Evolutionary conservation across 345 rosid species (phyloP).

Genomic region (Capsella bursapastoris): DNA sequence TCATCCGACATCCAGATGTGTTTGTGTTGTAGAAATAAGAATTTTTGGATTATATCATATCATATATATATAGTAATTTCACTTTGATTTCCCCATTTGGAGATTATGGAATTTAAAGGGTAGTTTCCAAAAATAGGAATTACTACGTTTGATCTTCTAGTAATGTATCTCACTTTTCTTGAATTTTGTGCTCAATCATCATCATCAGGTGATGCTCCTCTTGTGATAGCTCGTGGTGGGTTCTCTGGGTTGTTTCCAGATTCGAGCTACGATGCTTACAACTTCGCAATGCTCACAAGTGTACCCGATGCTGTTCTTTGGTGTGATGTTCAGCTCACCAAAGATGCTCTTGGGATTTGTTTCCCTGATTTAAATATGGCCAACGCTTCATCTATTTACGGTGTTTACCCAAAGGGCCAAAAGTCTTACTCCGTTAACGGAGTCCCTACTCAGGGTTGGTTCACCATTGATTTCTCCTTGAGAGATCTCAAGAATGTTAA

Average conservation of each 20-base stretch:
- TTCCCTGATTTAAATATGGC: slow-evolving; percentile 61
- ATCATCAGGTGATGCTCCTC: slow-evolving; percentile 61
- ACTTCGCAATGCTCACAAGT: slow-evolving; percentile 47
- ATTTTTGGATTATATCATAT: no score
- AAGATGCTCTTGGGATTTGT: slow-evolving; percentile 80
- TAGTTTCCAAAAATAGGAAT: slow-evolving; percentile 4
- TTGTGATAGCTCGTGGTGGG: slow-evolving; percentile 87
- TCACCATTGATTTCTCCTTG: slow-evolving; percentile 67
- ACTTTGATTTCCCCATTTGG: not conserved
- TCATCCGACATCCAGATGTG: not conserved
- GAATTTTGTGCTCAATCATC: slow-evolving; percentile 9
- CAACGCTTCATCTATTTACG: slow-evolving; percentile 48
- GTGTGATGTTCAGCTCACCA: slow-evolving; percentile 95
- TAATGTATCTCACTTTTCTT: not conserved
- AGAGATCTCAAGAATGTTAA: slow-evolving; percentile 39
- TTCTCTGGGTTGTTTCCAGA: slow-evolving; percentile 86
- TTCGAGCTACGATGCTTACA: slow-evolving; percentile 64
- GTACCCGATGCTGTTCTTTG: slow-evolving; percentile 46
- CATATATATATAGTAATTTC: not conserved
- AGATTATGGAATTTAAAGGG: not conserved
- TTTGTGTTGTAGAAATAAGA: no score
- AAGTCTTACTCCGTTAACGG: slow-evolving; percentile 63
- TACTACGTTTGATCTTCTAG: not conserved
- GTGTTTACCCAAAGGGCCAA: not conserved
- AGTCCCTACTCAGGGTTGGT: slow-evolving; percentile 54